Base-by-base conservation (phyloP, 2,329 filamentous ascomycete genomes). In the Thyridium curvatum region DNA sequence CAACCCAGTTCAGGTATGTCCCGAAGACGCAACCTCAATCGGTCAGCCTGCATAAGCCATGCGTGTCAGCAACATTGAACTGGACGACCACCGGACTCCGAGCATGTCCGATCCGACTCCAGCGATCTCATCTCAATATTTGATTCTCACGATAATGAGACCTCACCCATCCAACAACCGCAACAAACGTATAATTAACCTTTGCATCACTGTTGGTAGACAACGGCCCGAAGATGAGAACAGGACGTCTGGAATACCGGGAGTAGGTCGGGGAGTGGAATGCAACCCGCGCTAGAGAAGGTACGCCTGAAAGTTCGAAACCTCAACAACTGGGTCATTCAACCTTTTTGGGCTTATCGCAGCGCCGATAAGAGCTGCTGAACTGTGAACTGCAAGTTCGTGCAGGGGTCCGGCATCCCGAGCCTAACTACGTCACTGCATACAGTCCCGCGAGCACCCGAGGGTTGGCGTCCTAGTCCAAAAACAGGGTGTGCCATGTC, bases 141-240 rank as follows among this genome's bases (percentile, higher is more conserved):
- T n/a, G n/a, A n/a, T 26, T 26, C 21, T 26, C 21, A 26, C 21
- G 21, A 26, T n/a, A n/a, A 40, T 40, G 30, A 18, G 32, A 35
- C 15, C n/a, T 21, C 18, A 34, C 33, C 29, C 30, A n/a, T 17
- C 31, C 29, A 32, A n/a, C 21, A 17, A 16, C n/a, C 32, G 28
- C 31, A 34, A 39, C 35, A 41, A 40, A 36, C 29, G 32, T 38
- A 43, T 38, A 26, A 39, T 17, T 29, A 14, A 16, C 30, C 26
- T n/a, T 15, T 26, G 6, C 5, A 12, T 17, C 12, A 13, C 12
- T 21, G 16, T 17, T 13, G 18, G n/a, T 7, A 12, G 13, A 32
- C 13, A 36, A 21, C 29, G 15, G n/a, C 18, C 33, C 17, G 14
- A 13, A 26, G 16, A 28, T 16, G 30, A 12, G 35, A 15, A 16